Evolutionary conservation across 495 filamentous ascomycete genomes (phyloP).

Genomic region (Xylaria venustula): DNA sequence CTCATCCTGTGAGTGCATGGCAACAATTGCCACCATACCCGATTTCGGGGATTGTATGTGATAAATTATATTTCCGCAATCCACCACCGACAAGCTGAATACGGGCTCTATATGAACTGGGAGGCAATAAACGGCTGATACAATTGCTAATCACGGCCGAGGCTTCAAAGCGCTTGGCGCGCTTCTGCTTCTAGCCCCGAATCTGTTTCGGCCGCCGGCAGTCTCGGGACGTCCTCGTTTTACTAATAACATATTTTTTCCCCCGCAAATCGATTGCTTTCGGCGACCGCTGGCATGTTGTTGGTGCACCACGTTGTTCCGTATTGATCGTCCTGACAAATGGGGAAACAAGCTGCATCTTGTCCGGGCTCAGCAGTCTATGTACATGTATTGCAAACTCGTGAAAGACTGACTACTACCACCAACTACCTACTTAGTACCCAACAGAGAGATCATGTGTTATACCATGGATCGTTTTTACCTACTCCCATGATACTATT

Average conservation of each 20-base stretch:
- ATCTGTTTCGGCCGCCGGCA: conserved; percentile 5
- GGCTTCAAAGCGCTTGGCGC: background rate
- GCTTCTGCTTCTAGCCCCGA: background rate
- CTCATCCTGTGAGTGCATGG: background rate
- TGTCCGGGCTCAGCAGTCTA: too few relatives aligned
- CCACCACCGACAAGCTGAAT: conserved; percentile 5
- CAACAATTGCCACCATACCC: background rate
- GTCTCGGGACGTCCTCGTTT: background rate
- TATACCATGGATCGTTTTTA: background rate
- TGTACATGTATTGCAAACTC: too few relatives aligned
- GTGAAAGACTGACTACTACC: too few relatives aligned
- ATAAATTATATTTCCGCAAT: background rate
- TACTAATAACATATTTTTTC: background rate
- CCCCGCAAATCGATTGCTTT: too few relatives aligned
- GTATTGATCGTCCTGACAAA: too few relatives aligned
- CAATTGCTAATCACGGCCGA: conserved; percentile 7
- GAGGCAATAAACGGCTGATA: background rate
- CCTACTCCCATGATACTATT: background rate
- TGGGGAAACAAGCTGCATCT: background rate
- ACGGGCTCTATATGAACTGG: background rate
- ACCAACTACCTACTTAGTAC: background rate
- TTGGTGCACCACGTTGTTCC: too few relatives aligned
- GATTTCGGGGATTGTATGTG: background rate
- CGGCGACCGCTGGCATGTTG: conserved; percentile 1
- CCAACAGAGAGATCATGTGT: background rate